Percentiles rank a stretch among this genome's conserved stretches.
These are phyloP conservation scores for Phalaenopsis equestris DNA, from an alignment of 106 monocot species.

Conservation along the genomic window DNA sequence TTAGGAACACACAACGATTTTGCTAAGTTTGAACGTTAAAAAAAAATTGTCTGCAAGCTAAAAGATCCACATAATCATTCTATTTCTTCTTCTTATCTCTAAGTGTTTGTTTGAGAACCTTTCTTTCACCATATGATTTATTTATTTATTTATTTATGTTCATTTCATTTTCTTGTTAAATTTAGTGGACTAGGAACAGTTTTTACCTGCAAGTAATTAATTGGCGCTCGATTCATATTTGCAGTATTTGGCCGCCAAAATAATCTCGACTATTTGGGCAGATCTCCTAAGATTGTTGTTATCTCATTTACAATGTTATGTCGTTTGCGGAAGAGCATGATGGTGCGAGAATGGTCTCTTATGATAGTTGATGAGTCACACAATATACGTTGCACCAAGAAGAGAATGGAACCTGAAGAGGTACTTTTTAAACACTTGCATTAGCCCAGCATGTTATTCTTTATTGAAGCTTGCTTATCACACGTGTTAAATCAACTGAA, in stretches of 20 bases:
- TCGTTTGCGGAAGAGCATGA: constrained; percentile 68
- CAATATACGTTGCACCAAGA: constrained; percentile 92
- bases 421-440: constrained; percentile 23
- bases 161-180: neutral
- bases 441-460: neutral
- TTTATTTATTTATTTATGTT: neutral
- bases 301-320: constrained; percentile 84
- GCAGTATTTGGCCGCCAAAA: constrained; percentile 88
- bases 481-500: neutral
- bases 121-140: neutral
- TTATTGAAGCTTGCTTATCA: neutral
- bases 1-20: neutral
- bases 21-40: too few relatives aligned
- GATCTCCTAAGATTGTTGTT: constrained; percentile 67
- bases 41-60: neutral
- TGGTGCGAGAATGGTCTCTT: constrained; percentile 59
- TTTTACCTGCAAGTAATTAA: neutral
- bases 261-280: constrained; percentile 50
- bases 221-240: constrained; percentile 13
- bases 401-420: constrained; percentile 71
- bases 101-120: neutral
- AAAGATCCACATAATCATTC: neutral
- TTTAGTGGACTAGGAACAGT: neutral
- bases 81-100: neutral
- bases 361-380: constrained; percentile 97